A percentile compares a stretch with the other conserved stretches of the same genome.
These are phyloP conservation scores for Leptographium flavum DNA, from an alignment of 2,329 filamentous ascomycete species.

Conservation along the genomic window DNA sequence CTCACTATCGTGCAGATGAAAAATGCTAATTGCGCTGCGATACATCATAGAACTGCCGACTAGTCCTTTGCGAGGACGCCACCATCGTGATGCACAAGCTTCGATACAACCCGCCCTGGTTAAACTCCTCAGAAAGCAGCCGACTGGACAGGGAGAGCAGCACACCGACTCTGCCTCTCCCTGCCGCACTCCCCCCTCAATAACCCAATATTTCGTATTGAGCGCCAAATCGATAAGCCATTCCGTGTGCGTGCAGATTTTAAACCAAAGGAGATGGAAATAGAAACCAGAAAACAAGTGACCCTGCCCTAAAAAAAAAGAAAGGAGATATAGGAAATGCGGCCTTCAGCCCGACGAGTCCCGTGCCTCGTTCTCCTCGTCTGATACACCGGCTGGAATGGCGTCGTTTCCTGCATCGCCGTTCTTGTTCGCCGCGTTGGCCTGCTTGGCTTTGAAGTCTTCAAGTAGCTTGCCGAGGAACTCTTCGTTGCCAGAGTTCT, in stretches of 20 bases:
- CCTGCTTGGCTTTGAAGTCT: constrained; percentile 24
- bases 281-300: not conserved
- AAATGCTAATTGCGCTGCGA: too few species aligned
- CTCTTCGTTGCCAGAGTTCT: constrained; percentile 50
- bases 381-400: constrained; percentile 13
- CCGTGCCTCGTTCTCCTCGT: constrained; percentile 14
- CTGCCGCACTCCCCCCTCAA: too few species aligned
- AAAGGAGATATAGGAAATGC: not conserved
- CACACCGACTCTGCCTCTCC: too few species aligned
- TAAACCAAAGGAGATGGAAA: too few species aligned
- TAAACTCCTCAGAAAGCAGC: not conserved
- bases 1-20: too few species aligned
- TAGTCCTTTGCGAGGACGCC: not conserved
- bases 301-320: not conserved
- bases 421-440: not conserved
- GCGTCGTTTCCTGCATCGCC: constrained; percentile 14
- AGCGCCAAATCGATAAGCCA: too few species aligned
- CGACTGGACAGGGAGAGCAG: too few species aligned
- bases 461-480: constrained; percentile 36
- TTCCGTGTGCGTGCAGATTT: too few species aligned
- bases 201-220: too few species aligned
- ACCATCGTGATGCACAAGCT: not conserved
- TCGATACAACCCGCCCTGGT: not conserved
- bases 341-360: constrained; percentile 11
- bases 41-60: not conserved